A percentile compares a stretch with the other conserved stretches of the same genome.
Conservation (phyloP, 192 early-diverging fungal genomes). For the Nowakowskiella sp. region DNA sequence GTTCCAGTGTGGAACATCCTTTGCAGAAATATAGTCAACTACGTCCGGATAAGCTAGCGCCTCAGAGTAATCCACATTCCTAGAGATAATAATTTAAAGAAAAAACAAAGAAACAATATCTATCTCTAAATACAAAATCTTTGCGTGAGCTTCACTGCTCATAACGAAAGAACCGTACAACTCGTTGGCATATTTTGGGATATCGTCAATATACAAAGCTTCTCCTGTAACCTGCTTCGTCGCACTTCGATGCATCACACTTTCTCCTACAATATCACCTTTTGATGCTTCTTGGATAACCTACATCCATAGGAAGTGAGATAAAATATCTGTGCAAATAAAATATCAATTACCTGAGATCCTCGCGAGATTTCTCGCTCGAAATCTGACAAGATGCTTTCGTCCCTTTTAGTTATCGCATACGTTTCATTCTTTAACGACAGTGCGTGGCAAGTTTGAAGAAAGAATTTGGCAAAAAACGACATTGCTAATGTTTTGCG, state of each 20-base stretch:
- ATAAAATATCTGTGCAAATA: neutral
- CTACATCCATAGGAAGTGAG: neutral
- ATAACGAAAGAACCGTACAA: slow-evolving; percentile 60
- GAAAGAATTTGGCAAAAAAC: slow-evolving; percentile 24
- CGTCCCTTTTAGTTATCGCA: no score
- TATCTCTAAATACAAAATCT: slow-evolving; percentile 33
- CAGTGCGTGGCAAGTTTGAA: slow-evolving; percentile 1
- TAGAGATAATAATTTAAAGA: slow-evolving; percentile 6
- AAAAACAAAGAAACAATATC: neutral
- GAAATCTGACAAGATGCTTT: no score
- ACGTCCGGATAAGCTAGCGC: slow-evolving; percentile 62
- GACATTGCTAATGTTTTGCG: slow-evolving; percentile 26
- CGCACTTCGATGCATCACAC: slow-evolving; percentile 63
- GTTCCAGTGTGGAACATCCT: slow-evolving; percentile 65
- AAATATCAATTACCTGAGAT: neutral
- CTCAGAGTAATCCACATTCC: slow-evolving; percentile 45
- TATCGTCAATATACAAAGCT: slow-evolving; percentile 76
- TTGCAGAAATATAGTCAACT: slow-evolving; percentile 49
- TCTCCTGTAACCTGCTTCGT: slow-evolving; percentile 80
- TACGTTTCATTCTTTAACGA: neutral
- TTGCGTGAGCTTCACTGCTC: slow-evolving; percentile 59
- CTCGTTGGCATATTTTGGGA: slow-evolving; percentile 62
- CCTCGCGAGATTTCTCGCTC: no score
- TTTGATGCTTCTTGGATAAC: slow-evolving; percentile 11
- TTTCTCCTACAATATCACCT: slow-evolving; percentile 48